Evolutionary conservation across 345 rosid genomes (phyloP).

Genomic region (Camelina laxa): DNA sequence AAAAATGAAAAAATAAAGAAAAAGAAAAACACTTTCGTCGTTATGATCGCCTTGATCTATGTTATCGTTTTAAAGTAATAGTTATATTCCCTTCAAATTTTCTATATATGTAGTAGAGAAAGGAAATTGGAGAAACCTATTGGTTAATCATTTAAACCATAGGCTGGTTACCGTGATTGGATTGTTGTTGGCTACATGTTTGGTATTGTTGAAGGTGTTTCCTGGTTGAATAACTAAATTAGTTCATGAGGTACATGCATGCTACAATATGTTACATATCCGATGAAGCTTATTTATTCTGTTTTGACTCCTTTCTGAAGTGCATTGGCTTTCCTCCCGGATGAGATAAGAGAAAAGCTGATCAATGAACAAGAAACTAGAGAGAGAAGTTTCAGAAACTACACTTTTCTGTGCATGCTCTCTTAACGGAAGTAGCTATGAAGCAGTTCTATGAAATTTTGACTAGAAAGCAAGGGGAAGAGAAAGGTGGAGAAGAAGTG

Average conservation of each 20-base stretch:
- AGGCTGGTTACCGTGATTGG: constrained; percentile 89
- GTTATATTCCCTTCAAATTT: no score
- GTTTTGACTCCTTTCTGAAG: constrained; percentile 41
- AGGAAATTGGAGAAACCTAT: no score
- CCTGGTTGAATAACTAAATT: constrained; percentile 53
- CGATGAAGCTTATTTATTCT: background rate
- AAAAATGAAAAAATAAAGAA: no score
- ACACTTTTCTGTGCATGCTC: constrained; percentile 50
- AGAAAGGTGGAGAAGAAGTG: constrained; percentile 38
- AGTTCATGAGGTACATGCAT: background rate
- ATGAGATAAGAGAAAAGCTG: constrained; percentile 57
- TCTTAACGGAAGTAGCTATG: constrained; percentile 62
- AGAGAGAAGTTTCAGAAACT: constrained; percentile 48
- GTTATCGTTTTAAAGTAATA: no score
- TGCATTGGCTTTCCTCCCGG: constrained; percentile 64
- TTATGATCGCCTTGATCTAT: no score
- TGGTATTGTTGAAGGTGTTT: constrained; percentile 79
- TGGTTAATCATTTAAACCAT: constrained; percentile 23
- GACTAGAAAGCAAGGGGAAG: constrained; percentile 42
- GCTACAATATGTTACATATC: background rate
- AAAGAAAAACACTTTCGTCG: no score
- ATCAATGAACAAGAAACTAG: constrained; percentile 53
- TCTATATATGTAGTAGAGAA: no score
- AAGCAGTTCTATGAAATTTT: constrained; percentile 52
- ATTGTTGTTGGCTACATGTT: constrained; percentile 72